phyloP scores from a whole-genome alignment of 176 grass and related monocot genomes.

The Chloris gayana region DNA sequence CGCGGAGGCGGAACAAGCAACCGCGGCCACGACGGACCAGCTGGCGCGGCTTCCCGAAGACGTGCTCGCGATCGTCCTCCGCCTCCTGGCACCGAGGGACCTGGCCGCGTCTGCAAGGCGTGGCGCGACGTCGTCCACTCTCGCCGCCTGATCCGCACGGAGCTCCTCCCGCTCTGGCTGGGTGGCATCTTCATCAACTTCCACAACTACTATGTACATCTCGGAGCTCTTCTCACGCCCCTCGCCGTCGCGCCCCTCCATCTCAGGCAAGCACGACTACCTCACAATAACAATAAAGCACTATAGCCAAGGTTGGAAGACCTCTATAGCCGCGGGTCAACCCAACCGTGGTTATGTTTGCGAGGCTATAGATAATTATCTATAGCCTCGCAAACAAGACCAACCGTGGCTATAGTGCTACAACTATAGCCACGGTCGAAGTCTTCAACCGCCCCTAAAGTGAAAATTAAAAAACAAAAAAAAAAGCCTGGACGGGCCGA shows the following conservation, averaged over 20 bases:
- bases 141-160: not conserved
- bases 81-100: not conserved
- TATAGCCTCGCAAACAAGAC: too few relatives aligned
- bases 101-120: not conserved
- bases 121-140: not conserved
- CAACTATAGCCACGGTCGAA: too few relatives aligned
- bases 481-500: too few relatives aligned
- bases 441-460: too few relatives aligned
- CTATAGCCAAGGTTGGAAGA: too few relatives aligned
- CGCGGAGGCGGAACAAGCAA: not conserved
- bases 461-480: too few relatives aligned
- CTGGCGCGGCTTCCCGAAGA: not conserved
- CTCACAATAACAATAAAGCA: too few relatives aligned
- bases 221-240: not conserved
- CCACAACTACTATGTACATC: not conserved
- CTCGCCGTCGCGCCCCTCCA: not conserved
- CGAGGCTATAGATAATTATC: too few relatives aligned
- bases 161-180: not conserved
- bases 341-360: too few relatives aligned
- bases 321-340: too few relatives aligned
- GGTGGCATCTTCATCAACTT: slow-evolving; percentile 1
- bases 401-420: too few relatives aligned
- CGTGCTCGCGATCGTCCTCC: not conserved
- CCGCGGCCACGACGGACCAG: not conserved
- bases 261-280: not conserved